Percentiles rank a stretch among this genome's conserved stretches.
phyloP scores from a whole-genome alignment of 2,329 filamentous ascomycete genomes.

The Curvularia eragrostidis region DNA sequence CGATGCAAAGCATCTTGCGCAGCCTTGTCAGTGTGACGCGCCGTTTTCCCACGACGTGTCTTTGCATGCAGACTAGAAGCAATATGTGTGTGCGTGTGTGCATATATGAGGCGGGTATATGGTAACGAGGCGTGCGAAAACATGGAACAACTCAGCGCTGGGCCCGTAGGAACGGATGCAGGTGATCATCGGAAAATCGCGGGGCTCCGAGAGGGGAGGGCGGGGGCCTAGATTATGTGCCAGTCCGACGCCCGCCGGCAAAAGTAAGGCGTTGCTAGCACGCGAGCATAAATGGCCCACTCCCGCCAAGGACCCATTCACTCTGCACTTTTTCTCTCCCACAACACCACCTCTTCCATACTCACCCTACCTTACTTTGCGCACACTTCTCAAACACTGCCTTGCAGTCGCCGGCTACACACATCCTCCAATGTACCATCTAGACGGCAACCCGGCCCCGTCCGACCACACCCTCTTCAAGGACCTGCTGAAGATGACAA shows the following conservation, averaged over 20 bases:
- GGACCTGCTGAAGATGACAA: slow-evolving; percentile 30
- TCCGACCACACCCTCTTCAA: slow-evolving; percentile 30
- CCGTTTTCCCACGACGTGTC: neutral
- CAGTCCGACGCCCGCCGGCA: neutral
- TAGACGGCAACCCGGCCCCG: slow-evolving; percentile 30
- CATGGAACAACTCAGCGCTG: neutral
- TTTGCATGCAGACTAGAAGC: neutral
- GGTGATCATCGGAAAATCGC: slow-evolving; percentile 11
- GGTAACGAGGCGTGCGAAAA: neutral
- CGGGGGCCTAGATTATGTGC: slow-evolving; percentile 6
- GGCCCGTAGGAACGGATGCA: slow-evolving; percentile 3
- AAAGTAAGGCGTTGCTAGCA: neutral
- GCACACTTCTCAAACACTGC: neutral
- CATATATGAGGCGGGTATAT: neutral
- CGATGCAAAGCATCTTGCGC: neutral
- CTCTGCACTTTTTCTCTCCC: neutral
- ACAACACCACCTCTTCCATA: neutral
- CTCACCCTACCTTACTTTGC: neutral
- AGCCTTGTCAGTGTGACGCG: neutral
- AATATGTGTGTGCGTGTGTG: neutral
- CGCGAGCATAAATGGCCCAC: slow-evolving; percentile 10
- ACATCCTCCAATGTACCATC: slow-evolving; percentile 30
- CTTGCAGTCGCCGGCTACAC: neutral
- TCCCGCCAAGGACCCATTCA: slow-evolving; percentile 1
- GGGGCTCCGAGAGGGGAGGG: slow-evolving; percentile 8